Base-by-base conservation (phyloP, 768 basidiomycete species). In the Dacryopinax spathularia region DNA sequence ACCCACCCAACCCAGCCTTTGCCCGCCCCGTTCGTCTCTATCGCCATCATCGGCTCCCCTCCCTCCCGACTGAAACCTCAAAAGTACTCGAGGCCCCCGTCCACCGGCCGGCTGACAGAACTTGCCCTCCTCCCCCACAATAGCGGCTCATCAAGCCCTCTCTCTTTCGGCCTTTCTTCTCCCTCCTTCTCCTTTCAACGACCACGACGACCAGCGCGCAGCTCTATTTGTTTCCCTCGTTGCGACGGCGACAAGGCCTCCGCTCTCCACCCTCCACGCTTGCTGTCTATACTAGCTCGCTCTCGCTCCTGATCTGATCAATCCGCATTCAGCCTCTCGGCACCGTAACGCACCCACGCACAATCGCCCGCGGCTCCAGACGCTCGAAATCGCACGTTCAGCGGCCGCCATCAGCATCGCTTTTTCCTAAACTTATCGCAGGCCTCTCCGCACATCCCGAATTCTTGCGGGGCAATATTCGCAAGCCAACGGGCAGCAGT, bases 191-290 rank as follows among this genome's bases (percentile, higher is more conserved):
- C 13, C 18, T 56, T 56, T 56, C 48, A 29, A 56, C 48, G 25
- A 27, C 29, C 48, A 56, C 48, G 48, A 56, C 10, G 48, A 56
- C 48, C 48, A 7, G 31, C 48, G 25, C n/a, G 48, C 48, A 56
- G 48, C 48, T 56, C 48, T 56, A 56, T 56, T 56, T 20, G 25
- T 7, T 20, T 20, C 48, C 48, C 29, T 37, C 31, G 48, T 56
- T 29, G 48, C 48, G 48, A 56, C 48, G 48, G 29, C 48, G 48
- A 56, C 48, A 10, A 56, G n/a, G n/a, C n/a, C n/a, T n/a, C n/a
- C n/a, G n/a, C 13, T 3, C 25, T 10, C 10, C 48, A 56, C 48
- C 10, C 25, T 10, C 6, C 22, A 44, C 22, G 13, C 48, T 41
- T 22, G 4, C 39, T 22, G 39, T 22, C 18, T 7, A 18, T 41